Evolutionary conservation across 73 alveolate genomes (phyloP).

Genomic region (Tetrahymena borealis): DNA sequence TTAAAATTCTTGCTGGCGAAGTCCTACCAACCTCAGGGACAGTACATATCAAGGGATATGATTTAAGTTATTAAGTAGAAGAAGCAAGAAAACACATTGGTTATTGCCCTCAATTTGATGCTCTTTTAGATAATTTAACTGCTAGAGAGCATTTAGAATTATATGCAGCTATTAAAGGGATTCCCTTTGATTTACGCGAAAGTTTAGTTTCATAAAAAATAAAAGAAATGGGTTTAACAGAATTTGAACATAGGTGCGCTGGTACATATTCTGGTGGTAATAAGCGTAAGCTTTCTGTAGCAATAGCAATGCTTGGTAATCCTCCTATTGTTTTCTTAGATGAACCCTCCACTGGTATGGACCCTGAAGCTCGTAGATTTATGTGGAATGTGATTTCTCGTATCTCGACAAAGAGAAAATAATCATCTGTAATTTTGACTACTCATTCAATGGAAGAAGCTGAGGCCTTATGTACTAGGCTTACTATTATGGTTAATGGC

Average conservation of each 20-base stretch:
- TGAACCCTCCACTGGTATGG: conserved; percentile 77
- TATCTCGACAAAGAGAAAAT: conserved; percentile 14
- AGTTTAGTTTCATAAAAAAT: conserved; percentile 46
- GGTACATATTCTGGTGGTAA: conserved; percentile 54
- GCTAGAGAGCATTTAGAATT: conserved; percentile 68
- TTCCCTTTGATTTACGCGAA: conserved; percentile 27
- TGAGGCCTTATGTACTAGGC: conserved; percentile 75
- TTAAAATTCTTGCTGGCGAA: conserved; percentile 65
- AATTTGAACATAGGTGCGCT: conserved; percentile 19
- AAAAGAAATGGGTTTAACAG: conserved; percentile 46
- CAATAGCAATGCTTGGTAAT: conserved; percentile 49
- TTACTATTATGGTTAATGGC: conserved; percentile 83
- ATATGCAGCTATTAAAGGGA: conserved; percentile 69
- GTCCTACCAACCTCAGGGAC: conserved; percentile 63
- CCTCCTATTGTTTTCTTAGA: conserved; percentile 56
- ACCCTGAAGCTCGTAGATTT: conserved; percentile 57
- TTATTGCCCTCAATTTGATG: conserved; percentile 85
- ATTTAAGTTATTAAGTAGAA: conserved; percentile 42
- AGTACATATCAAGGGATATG: conserved; percentile 49
- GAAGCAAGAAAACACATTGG: conserved; percentile 70
- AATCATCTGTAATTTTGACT: conserved; percentile 62
- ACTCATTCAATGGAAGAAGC: conserved; percentile 92
- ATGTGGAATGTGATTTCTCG: conserved; percentile 59
- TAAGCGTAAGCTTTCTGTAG: conserved; percentile 52
- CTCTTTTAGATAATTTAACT: conserved; percentile 69